Conservation (phyloP, 2,329 filamentous ascomycete genomes). For the Myriosclerotinia scirpicola region DNA sequence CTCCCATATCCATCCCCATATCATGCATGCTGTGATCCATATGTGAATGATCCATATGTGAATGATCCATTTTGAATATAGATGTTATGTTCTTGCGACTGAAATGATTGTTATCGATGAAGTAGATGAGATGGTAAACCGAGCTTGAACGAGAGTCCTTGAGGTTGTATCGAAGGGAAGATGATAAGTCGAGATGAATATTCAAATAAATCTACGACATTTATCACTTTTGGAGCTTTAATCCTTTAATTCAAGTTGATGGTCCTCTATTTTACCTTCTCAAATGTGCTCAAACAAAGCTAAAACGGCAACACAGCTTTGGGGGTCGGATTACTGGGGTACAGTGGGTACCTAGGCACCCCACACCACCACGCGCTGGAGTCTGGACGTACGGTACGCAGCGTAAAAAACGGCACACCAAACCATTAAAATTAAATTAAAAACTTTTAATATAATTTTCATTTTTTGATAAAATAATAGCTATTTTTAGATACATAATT, state of each 20-base stretch:
- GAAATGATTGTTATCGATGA: not conserved
- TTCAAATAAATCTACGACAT: not conserved
- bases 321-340: no score
- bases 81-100: not conserved
- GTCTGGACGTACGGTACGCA: no score
- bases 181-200: not conserved
- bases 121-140: not conserved
- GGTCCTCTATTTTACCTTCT: slow-evolving; percentile 18
- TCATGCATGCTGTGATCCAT: slow-evolving; percentile 46
- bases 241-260: not conserved
- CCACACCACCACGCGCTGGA: no score
- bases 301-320: no score
- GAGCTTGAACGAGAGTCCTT: not conserved
- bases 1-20: slow-evolving; percentile 53
- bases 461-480: no score
- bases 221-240: not conserved
- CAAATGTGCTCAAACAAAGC: slow-evolving; percentile 20
- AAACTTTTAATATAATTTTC: no score
- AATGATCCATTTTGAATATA: slow-evolving; percentile 13
- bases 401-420: no score
- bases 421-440: no score
- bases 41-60: slow-evolving; percentile 21
- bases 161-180: not conserved
- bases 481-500: no score
- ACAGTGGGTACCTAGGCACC: no score